Evolutionary conservation across 2,329 filamentous ascomycete genomes (phyloP), one percentile per base, ranked within the genome.

Genomic region (Stenocarpella maydis): DNA sequence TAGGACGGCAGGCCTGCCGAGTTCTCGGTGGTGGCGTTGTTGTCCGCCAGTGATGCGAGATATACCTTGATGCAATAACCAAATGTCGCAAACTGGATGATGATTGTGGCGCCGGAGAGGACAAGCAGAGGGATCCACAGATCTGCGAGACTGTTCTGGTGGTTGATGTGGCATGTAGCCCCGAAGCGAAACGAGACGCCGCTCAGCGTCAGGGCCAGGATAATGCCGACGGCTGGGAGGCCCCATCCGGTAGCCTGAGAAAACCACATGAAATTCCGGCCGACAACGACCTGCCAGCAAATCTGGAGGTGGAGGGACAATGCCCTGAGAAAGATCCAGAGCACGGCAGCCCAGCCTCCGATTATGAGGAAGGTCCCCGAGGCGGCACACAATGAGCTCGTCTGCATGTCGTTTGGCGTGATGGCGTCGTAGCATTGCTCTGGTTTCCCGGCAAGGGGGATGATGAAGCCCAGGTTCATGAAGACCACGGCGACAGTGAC

Each of bases 171-270:
- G 80, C 96, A 99, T 34, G 94, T 92, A 58, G 88, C 87, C 65
- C 96, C 96, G 76, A 98, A 98, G 63, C 96, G 91, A 81, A 95
- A 98, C 1, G 95, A 98, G 4, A 98, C 93, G 24, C 96, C 96
- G 63, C 95, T 98, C 72, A 97, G 85, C 50, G 93, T 86, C 73
- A 98, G 87, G 61, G 92, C 93, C 50, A 95, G 80, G 3, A 90
- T 85, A 72, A 97, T 88, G 43, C 93, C 92, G 24, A 94, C 81
- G 28, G 90, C 85, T 2, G 95, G 94, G 54, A 98, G 86, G 21
- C 92, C 92, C 92, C 95, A 98, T 71, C 96, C 96, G 10, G 90
- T 82, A 19, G 87, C 86, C 76, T 97, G 90, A 3, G 95, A 90
- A 73, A 88, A 87, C 84, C 93, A 94, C 89, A 98, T 98, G 80